Conservation (phyloP, 805 yeast species). For the Schwanniomyces occidentalis region DNA sequence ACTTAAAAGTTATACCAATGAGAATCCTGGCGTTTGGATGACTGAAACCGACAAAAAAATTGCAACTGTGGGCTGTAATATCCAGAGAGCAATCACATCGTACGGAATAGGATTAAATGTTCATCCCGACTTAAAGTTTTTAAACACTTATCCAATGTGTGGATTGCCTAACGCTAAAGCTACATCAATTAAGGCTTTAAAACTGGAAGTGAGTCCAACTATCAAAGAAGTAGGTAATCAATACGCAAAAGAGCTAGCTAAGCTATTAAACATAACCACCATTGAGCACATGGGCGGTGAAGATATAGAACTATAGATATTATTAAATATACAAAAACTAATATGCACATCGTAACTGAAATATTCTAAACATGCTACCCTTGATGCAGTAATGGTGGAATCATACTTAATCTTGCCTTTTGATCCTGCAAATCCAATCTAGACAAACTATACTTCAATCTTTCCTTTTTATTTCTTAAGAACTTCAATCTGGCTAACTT, state of each 20-base stretch:
- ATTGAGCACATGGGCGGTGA: conserved; percentile 39
- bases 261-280: conserved; percentile 27
- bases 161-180: conserved; percentile 64
- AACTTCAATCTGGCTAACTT: conserved; percentile 40
- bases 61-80: conserved; percentile 87
- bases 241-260: conserved; percentile 40
- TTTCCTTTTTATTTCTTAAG: conserved; percentile 43
- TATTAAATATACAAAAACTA: conserved; percentile 1
- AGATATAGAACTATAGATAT: conserved; percentile 15
- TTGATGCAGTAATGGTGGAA: conserved; percentile 12
- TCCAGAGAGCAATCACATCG: conserved; percentile 79
- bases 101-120: conserved; percentile 90
- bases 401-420: conserved; percentile 15
- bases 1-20: conserved; percentile 52
- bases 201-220: conserved; percentile 11
- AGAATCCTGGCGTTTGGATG: conserved; percentile 90
- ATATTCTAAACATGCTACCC: background rate
- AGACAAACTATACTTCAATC: conserved; percentile 42
- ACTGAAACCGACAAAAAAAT: conserved; percentile 55
- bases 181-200: conserved; percentile 30
- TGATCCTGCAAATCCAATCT: conserved; percentile 19
- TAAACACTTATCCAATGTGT: conserved; percentile 79
- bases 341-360: conserved; percentile 2
- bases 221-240: conserved; percentile 30
- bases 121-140: conserved; percentile 65